Evolutionary conservation across 2,329 filamentous ascomycete species (phyloP), one percentile per base, ranked within the genome.

Genomic region (Arthroderma sp.): DNA sequence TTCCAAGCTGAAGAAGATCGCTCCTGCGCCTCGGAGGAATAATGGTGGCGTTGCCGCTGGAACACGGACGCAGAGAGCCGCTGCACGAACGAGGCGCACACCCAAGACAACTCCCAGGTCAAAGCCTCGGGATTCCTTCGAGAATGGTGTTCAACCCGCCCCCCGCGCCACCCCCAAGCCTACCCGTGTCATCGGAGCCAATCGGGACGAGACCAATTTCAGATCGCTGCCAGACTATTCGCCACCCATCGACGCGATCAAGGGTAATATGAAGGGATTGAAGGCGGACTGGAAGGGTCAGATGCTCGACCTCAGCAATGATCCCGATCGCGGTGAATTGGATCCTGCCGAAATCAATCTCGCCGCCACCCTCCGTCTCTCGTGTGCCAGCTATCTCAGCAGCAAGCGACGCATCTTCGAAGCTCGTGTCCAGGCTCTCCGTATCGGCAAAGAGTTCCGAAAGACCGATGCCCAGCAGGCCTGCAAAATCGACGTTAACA

Each of bases 401-500:
- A 91, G 84, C 70, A 96, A 95, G 73, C 81, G 89, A 47, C 82
- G 87, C 48, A 89, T 96, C 58, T 96, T 96, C 62, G 71, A 82
- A 44, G 78, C 79, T 41, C 78, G 85, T 36, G 74, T 89, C 31
- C 76, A 82, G 48, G 75, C 80, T 2, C 67, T 78, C 33, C 65
- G 69, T 45, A 78, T 77, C 32, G 75, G 75, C 59, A 91, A 93
- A 64, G 83, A 88, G 57, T 95, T 94, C 63, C 81, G 86, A 61
- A 94, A 94, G 74, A 96, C 89, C 1, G 86, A 94, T 60, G 86
- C 87, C 4, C 89, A 96, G 63, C 85, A 94, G 62, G 86, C 86
- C n/a, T 94, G 86, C 74, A 93, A 93, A 70, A 94, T 95, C 51
- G 89, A 96, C 57, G 89, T 96, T 61, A 95, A 95, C 71, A 96